phyloP scores from a whole-genome alignment of 352 stramenopile genomes.

The Achlya hypogyna region DNA sequence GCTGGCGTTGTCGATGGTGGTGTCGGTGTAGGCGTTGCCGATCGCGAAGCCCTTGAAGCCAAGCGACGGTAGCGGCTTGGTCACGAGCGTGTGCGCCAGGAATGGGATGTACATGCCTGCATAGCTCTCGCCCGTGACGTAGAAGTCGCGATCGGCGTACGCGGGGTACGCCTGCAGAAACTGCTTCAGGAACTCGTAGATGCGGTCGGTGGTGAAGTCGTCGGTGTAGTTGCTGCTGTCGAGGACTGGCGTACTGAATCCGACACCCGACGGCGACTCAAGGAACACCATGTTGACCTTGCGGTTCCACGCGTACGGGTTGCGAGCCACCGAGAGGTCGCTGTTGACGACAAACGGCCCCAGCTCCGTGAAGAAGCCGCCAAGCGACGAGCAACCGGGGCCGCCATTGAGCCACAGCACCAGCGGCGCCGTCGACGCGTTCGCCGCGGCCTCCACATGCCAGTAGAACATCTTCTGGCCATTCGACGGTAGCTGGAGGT shows the following conservation, averaged over 20 bases:
- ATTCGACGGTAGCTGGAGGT: slow-evolving; percentile 37
- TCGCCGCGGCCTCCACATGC: slow-evolving; percentile 41
- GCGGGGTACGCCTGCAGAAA: slow-evolving; percentile 72
- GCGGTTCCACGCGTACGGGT: slow-evolving; percentile 81
- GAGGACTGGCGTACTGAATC: slow-evolving; percentile 52
- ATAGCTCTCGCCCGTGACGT: slow-evolving; percentile 82
- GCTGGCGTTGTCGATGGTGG: slow-evolving; percentile 26
- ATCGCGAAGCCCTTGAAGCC: slow-evolving; percentile 52
- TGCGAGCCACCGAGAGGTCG: slow-evolving; percentile 46
- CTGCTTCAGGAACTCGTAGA: slow-evolving; percentile 47
- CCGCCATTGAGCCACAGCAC: slow-evolving; percentile 90
- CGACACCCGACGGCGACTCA: slow-evolving; percentile 82
- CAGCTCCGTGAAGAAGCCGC: slow-evolving; percentile 78
- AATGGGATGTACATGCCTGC: slow-evolving; percentile 80
- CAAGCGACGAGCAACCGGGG: slow-evolving; percentile 69
- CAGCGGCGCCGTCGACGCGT: slow-evolving; percentile 54
- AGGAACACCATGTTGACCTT: slow-evolving; percentile 85
- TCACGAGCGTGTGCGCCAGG: slow-evolving; percentile 53
- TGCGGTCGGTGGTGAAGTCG: slow-evolving; percentile 34
- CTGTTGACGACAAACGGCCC: slow-evolving; percentile 47
- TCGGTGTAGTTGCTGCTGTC: slow-evolving; percentile 43
- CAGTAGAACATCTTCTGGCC: slow-evolving; percentile 61
- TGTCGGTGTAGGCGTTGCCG: slow-evolving; percentile 56
- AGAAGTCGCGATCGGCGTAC: slow-evolving; percentile 58
- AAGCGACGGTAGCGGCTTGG: slow-evolving; percentile 33